Evolutionary conservation across 2,329 filamentous ascomycete species (phyloP).

Genomic region (Simplicillium sp.): DNA sequence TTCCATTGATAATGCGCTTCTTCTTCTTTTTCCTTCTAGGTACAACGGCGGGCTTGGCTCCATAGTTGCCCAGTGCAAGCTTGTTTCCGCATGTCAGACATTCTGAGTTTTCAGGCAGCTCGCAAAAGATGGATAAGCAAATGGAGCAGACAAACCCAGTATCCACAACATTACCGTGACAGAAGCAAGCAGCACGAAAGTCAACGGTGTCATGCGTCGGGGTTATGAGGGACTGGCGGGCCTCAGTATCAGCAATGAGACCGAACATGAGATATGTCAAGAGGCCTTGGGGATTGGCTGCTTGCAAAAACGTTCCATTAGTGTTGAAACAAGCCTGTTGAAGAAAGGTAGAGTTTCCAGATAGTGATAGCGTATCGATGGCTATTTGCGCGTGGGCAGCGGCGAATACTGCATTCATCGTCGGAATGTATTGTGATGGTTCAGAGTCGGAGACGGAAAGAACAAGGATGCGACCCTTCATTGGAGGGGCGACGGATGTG

Average conservation of each 20-base stretch:
- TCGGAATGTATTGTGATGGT: slow-evolving; percentile 88
- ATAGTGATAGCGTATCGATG: slow-evolving; percentile 83
- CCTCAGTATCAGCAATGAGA: slow-evolving; percentile 59
- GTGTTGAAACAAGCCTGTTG: slow-evolving; percentile 74
- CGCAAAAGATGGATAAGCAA: slow-evolving; percentile 89
- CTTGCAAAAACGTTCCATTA: slow-evolving; percentile 44
- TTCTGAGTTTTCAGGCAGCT: slow-evolving; percentile 48
- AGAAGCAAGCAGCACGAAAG: slow-evolving; percentile 97
- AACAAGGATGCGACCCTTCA: slow-evolving; percentile 65
- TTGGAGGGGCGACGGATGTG: slow-evolving; percentile 17
- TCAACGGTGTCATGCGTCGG: slow-evolving; percentile 83
- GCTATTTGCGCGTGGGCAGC: slow-evolving; percentile 81
- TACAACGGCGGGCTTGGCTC: slow-evolving; percentile 66
- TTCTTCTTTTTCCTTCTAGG: slow-evolving; percentile 67
- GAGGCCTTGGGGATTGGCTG: slow-evolving; percentile 56
- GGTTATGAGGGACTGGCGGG: slow-evolving; percentile 55
- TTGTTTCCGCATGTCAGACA: slow-evolving; percentile 80
- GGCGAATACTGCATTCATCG: slow-evolving; percentile 98
- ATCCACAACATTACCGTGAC: slow-evolving; percentile 83
- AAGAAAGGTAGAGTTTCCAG: slow-evolving; percentile 80
- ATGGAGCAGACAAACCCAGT: slow-evolving; percentile 94
- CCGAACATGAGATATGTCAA: slow-evolving; percentile 93
- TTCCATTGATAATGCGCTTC: slow-evolving; percentile 51
- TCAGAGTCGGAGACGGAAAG: slow-evolving; percentile 80
- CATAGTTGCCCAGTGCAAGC: slow-evolving; percentile 67